phyloP scores from a whole-genome alignment of 83 land plant genomes.

The Picea abies region DNA sequence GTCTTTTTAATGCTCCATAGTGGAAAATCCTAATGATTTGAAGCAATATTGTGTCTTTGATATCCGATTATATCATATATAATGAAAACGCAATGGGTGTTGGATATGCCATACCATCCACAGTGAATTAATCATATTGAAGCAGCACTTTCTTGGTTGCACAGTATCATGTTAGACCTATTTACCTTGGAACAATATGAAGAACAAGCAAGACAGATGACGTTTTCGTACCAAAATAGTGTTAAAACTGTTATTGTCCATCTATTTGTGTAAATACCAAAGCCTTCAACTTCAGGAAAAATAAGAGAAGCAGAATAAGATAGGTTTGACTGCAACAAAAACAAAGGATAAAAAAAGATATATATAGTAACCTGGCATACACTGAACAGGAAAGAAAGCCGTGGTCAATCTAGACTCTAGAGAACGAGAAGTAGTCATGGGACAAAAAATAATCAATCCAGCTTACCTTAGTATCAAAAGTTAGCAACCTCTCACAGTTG shows the following conservation, averaged over 20 bases:
- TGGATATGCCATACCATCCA: background rate
- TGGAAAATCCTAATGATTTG: background rate
- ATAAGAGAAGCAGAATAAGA: background rate
- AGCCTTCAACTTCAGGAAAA: background rate
- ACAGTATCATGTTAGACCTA: background rate
- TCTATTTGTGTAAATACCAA: background rate
- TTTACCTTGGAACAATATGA: background rate
- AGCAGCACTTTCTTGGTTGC: no score
- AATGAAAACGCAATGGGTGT: background rate
- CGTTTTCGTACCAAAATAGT: background rate
- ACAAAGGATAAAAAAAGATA: background rate
- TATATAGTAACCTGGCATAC: background rate
- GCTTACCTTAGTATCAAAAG: slow-evolving; percentile 67
- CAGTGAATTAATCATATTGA: background rate
- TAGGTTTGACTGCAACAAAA: background rate
- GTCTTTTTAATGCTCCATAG: background rate
- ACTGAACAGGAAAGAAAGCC: background rate
- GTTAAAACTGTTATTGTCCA: background rate
- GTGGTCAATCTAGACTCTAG: no score
- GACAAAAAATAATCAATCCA: background rate
- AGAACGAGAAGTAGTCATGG: background rate
- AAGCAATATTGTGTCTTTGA: background rate
- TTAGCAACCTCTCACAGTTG: slow-evolving; percentile 68
- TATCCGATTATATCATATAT: background rate
- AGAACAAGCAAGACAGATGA: background rate